A percentile compares a stretch with the other conserved stretches of the same genome.
Evolutionary conservation across 2,329 filamentous ascomycete genomes (phyloP).

Genomic region (Trichoderma pleuroti): DNA sequence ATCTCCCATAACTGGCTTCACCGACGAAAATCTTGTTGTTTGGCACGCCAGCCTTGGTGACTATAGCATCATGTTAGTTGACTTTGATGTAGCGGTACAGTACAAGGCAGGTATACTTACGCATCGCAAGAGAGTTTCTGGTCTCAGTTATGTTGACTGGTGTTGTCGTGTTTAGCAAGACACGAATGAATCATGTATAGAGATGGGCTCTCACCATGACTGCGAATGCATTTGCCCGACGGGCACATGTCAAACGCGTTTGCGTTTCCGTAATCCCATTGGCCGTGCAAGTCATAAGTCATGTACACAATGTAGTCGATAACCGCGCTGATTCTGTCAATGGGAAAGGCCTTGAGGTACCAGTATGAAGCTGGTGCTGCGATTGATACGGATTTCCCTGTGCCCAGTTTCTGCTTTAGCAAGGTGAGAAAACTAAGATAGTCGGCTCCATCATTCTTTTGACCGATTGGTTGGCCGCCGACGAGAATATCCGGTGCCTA

Average conservation of each 20-base stretch:
- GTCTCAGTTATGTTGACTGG: background rate
- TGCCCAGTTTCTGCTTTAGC: slow-evolving; percentile 23
- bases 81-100: background rate
- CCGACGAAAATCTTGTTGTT: background rate
- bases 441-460: background rate
- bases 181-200: background rate
- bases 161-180: background rate
- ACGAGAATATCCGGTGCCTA: background rate
- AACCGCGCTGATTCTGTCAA: slow-evolving; percentile 29
- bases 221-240: background rate
- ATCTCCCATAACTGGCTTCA: background rate
- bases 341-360: slow-evolving; percentile 35
- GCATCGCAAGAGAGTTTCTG: background rate
- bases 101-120: background rate
- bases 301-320: slow-evolving; percentile 35
- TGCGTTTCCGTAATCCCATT: slow-evolving; percentile 26
- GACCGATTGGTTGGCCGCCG: background rate
- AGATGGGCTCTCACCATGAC: background rate
- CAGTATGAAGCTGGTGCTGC: slow-evolving; percentile 38
- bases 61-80: background rate
- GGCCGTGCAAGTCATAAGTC: slow-evolving; percentile 33
- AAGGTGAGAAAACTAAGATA: background rate
- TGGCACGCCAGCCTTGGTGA: slow-evolving; percentile 32
- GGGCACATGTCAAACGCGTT: slow-evolving; percentile 23
- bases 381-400: slow-evolving; percentile 34